Percentiles rank a stretch among this genome's conserved stretches.
These are phyloP conservation scores for Collybia sp. DNA, from an alignment of 768 basidiomycete species.

Conservation along the genomic window DNA sequence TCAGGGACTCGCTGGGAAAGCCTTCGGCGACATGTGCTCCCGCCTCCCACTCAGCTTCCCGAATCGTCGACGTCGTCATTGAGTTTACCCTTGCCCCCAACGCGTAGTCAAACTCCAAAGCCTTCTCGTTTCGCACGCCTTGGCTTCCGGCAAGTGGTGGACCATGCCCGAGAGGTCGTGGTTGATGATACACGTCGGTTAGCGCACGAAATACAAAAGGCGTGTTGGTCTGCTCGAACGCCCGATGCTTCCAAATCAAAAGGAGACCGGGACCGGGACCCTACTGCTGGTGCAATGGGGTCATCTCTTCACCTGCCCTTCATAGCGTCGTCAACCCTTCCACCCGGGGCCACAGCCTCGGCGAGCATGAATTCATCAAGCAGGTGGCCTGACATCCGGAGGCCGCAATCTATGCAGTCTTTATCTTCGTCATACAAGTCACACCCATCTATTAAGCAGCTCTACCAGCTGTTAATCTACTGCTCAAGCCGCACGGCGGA, in stretches of 20 bases:
- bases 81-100: conserved; percentile 11
- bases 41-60: conserved; percentile 20
- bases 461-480: conserved; percentile 43
- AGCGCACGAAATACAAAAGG: conserved; percentile 49
- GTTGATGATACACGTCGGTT: conserved; percentile 46
- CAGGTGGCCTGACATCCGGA: conserved; percentile 31
- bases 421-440: conserved; percentile 19
- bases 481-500: conserved; percentile 30
- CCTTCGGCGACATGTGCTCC: conserved; percentile 50
- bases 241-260: conserved; percentile 28
- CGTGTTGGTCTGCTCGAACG: conserved; percentile 50
- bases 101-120: conserved; percentile 37
- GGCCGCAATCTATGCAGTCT: conserved; percentile 40
- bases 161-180: conserved; percentile 49
- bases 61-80: conserved; percentile 20
- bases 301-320: conserved; percentile 38
- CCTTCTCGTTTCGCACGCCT: conserved; percentile 45
- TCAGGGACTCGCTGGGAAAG: conserved; percentile 47
- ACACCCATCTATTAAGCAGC: conserved; percentile 33
- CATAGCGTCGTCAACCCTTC: conserved; percentile 30
- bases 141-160: conserved; percentile 63
- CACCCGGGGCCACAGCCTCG: conserved; percentile 15
- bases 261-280: conserved; percentile 13
- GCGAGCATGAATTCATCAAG: conserved; percentile 8
- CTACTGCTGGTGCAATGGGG: conserved; percentile 18